Evolutionary conservation across 495 filamentous ascomycete genomes (phyloP).

Genomic region (Lophiotrema nucula): DNA sequence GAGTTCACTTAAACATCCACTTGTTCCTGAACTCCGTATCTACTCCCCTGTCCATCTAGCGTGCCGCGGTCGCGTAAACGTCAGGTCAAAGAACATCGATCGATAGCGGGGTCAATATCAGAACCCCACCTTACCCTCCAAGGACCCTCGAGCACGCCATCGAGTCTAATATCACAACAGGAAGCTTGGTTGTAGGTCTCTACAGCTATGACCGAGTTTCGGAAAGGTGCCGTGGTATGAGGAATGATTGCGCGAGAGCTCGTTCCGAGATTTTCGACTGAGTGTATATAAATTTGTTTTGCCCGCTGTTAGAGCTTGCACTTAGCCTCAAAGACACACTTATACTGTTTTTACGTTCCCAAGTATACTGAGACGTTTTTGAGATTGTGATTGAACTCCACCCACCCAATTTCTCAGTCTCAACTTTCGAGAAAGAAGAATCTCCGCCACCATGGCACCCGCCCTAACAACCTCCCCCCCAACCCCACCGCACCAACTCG

Average conservation of each 20-base stretch:
- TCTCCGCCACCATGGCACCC: conserved; percentile 17
- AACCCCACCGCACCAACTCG: conserved; percentile 2
- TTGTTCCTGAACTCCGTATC: neutral
- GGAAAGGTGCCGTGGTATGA: neutral
- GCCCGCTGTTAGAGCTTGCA: too few species aligned
- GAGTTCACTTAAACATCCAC: neutral
- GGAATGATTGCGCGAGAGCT: too few species aligned
- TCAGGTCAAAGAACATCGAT: neutral
- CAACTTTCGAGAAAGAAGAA: too few species aligned
- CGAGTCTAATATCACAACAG: conserved; percentile 26
- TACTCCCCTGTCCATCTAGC: too few species aligned
- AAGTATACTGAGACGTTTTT: too few species aligned
- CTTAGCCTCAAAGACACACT: too few species aligned
- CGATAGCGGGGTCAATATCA: conserved; percentile 5
- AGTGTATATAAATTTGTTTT: too few species aligned
- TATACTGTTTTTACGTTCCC: too few species aligned
- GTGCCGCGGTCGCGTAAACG: neutral
- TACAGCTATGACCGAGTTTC: neutral
- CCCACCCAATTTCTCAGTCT: too few species aligned
- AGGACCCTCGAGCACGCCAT: conserved; percentile 24
- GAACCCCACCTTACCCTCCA: neutral
- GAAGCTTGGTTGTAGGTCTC: neutral
- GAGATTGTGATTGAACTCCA: too few species aligned
- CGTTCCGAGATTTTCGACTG: too few species aligned
- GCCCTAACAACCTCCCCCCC: conserved; percentile 11